Percentiles rank a stretch among this genome's conserved stretches.
phyloP scores from a whole-genome alignment of 2,329 filamentous ascomycete genomes.

The Mollisia scopiformis region DNA sequence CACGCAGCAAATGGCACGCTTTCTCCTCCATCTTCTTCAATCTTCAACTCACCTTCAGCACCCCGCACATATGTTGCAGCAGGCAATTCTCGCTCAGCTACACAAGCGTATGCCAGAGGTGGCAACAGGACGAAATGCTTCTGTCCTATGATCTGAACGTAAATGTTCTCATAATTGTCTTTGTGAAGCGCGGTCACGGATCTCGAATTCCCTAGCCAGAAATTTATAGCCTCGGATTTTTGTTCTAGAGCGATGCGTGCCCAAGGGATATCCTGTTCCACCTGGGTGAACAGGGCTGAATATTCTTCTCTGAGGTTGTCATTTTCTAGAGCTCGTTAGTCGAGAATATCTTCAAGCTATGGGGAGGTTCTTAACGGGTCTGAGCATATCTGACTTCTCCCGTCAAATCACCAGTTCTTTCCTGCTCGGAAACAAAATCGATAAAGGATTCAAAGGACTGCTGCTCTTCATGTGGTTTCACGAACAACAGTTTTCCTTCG shows the following conservation, averaged over 20 bases:
- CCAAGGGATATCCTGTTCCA: conserved; percentile 69
- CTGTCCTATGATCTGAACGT: conserved; percentile 72
- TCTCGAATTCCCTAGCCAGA: conserved; percentile 72
- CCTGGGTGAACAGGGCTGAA: conserved; percentile 59
- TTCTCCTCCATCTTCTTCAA: conserved; percentile 31
- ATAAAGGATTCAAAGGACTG: conserved; percentile 67
- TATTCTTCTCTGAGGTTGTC: conserved; percentile 82
- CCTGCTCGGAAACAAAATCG: conserved; percentile 61
- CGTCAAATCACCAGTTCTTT: conserved; percentile 39
- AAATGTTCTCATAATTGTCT: conserved; percentile 86
- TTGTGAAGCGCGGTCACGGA: conserved; percentile 76
- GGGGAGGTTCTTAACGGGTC: conserved; percentile 57
- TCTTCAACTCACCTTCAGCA: conserved; percentile 14
- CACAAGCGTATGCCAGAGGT: conserved; percentile 69
- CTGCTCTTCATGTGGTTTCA: conserved; percentile 72
- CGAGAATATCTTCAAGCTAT: background rate
- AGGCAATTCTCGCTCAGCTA: conserved; percentile 62
- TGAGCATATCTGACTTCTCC: conserved; percentile 71
- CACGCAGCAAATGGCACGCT: conserved; percentile 71
- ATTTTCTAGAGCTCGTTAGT: conserved; percentile 58
- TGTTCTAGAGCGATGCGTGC: conserved; percentile 71
- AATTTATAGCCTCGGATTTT: conserved; percentile 74
- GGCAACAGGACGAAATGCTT: conserved; percentile 79
- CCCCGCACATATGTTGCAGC: conserved; percentile 58
- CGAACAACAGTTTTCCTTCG: conserved; percentile 53